Evolutionary conservation across 768 basidiomycete genomes (phyloP), one percentile per base, ranked within the genome.

Genomic region (Podaxis sp.): DNA sequence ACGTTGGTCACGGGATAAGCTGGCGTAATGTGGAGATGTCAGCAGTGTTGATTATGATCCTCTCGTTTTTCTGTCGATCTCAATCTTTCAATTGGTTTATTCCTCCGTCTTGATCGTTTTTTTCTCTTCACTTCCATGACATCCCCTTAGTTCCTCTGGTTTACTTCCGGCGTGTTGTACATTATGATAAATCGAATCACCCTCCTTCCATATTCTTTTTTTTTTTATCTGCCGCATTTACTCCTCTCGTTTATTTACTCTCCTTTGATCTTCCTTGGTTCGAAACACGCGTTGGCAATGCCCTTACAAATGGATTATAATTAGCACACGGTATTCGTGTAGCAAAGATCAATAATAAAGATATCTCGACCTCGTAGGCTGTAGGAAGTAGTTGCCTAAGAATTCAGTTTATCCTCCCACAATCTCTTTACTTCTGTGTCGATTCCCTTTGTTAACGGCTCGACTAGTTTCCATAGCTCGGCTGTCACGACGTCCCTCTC

Each of bases 401-500:
- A 46, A 51, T 22, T 33, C 13, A 56, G 15, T 52, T 68, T 67
- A 65, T 71, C 70, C 12, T 57, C 73, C 88, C 88, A 90, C 44
- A 91, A 71, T 66, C 72, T 77, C n/a, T 68, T 67, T n/a, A 88
- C 66, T 0, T 83, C 79, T 3, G 64, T 68, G 13, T 79, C 72
- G 4, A 81, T 67, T 0, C 80, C 79, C 17, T 67, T 68, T 13
- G 33, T 63, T 17, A 87, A 69, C 2, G 82, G 78, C 56, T 79
- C 71, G 13, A 88, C 80, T 15, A 74, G 70, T 28, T 57, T 65
- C 88, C 88, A 91, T 2, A 92, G 73, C 28, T 83, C 82, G 36
- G 77, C 71, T 53, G 80, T 74, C 2, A 92, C 87, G 4, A 71
- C 76, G 2, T 84, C 81, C 68, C 68, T 74, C 19, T 75, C 77